Percentiles rank a stretch among this genome's conserved stretches.
These are phyloP conservation scores for Talaromyces marneffei DNA, from an alignment of 2,329 filamentous ascomycete genomes.

Conservation along the genomic window DNA sequence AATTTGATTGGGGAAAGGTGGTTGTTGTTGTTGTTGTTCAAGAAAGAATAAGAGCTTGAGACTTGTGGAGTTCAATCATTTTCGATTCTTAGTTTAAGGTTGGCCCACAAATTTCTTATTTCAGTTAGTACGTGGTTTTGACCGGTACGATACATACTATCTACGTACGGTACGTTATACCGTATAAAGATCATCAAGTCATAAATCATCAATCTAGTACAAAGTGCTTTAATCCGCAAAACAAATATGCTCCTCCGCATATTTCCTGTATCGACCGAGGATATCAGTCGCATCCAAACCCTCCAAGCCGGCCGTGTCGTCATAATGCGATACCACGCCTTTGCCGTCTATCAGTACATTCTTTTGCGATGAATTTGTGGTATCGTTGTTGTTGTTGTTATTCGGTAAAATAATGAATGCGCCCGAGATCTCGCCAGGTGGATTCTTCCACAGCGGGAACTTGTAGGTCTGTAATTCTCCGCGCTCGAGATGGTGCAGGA, in stretches of 20 bases:
- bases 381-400: not conserved
- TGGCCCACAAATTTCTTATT: conserved; percentile 3
- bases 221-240: not conserved
- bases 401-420: conserved; percentile 40
- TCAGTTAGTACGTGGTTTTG: not conserved
- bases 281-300: conserved; percentile 50
- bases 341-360: conserved; percentile 49
- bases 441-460: conserved; percentile 44
- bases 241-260: conserved; percentile 51
- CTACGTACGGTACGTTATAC: too few species aligned
- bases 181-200: conserved; percentile 1
- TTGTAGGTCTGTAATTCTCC: conserved; percentile 44
- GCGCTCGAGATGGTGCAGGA: conserved; percentile 48
- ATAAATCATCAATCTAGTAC: not conserved
- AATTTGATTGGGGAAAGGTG: not conserved
- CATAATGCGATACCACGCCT: conserved; percentile 51
- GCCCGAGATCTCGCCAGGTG: conserved; percentile 47
- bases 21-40: too few species aligned
- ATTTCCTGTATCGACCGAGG: conserved; percentile 49
- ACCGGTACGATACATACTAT: too few species aligned
- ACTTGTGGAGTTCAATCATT: not conserved
- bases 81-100: not conserved
- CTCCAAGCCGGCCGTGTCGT: conserved; percentile 39
- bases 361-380: not conserved
- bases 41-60: not conserved